Percentiles rank a stretch among this genome's conserved stretches.
Evolutionary conservation across 2,329 filamentous ascomycete genomes (phyloP).

Genomic region (Dryadomyces quercus-mongolicae): DNA sequence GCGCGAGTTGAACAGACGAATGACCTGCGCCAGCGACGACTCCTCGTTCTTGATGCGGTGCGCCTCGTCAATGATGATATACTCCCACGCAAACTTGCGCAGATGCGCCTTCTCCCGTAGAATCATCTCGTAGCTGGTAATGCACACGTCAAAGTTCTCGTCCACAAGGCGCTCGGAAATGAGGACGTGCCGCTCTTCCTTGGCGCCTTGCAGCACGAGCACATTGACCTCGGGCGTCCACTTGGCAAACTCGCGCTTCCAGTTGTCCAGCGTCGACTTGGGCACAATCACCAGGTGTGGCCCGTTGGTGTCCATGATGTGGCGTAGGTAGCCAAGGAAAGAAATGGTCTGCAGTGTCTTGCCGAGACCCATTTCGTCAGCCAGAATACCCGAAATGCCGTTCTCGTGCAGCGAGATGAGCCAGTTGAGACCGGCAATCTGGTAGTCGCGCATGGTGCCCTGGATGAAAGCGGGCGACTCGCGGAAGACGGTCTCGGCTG

Average conservation of each 20-base stretch:
- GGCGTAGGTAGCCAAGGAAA: constrained; percentile 88
- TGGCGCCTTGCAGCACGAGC: constrained; percentile 83
- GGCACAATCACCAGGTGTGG: constrained; percentile 88
- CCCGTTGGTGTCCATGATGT: constrained; percentile 77
- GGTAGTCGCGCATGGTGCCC: constrained; percentile 90
- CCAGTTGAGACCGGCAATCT: constrained; percentile 93
- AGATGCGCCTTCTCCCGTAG: constrained; percentile 86
- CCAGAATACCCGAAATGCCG: constrained; percentile 93
- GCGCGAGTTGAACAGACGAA: constrained; percentile 88
- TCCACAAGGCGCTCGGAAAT: constrained; percentile 88
- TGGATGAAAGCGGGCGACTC: constrained; percentile 88
- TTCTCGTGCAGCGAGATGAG: constrained; percentile 96
- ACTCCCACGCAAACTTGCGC: constrained; percentile 98
- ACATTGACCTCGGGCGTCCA: constrained; percentile 97
- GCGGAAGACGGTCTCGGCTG: constrained; percentile 81
- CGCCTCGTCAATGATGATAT: constrained; percentile 97
- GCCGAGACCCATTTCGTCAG: constrained; percentile 96
- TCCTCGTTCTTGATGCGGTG: constrained; percentile 99
- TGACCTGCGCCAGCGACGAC: constrained; percentile 91
- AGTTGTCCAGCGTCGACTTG: constrained; percentile 96
- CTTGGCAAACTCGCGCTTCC: constrained; percentile 84
- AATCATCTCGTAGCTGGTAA: constrained; percentile 99
- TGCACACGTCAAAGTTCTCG: constrained; percentile 93
- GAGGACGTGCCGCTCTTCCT: constrained; percentile 78
- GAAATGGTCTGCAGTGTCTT: constrained; percentile 97